phyloP scores from a whole-genome alignment of 2,329 filamentous ascomycete species.

The Fusarium illudens region DNA sequence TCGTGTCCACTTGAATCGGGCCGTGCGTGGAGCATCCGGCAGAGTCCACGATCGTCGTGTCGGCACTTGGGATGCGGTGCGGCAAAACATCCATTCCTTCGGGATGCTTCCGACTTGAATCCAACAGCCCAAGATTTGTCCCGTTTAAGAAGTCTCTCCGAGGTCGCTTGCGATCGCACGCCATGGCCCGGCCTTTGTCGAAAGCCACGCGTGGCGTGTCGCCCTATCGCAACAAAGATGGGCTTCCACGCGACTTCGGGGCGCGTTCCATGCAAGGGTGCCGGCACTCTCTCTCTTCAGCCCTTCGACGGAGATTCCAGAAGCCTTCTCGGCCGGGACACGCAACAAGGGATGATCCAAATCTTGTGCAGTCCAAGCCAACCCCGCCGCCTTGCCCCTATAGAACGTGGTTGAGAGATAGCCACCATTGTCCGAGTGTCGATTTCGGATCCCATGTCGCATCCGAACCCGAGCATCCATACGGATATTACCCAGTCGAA shows the following conservation, averaged over 20 bases:
- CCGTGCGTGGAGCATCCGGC: slow-evolving; percentile 37
- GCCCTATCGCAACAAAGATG: slow-evolving; percentile 21
- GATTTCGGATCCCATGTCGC: neutral
- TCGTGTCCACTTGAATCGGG: slow-evolving; percentile 34
- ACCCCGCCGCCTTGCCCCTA: slow-evolving; percentile 11
- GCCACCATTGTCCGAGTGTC: neutral
- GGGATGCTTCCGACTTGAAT: slow-evolving; percentile 16
- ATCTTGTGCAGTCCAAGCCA: slow-evolving; percentile 9
- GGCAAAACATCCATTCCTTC: slow-evolving; percentile 22
- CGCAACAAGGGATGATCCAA: slow-evolving; percentile 9
- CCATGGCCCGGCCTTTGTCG: slow-evolving; percentile 33
- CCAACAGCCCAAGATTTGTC: slow-evolving; percentile 29
- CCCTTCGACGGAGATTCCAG: slow-evolving; percentile 36
- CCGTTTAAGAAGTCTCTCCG: slow-evolving; percentile 40
- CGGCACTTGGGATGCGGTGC: slow-evolving; percentile 37
- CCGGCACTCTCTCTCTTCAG: neutral
- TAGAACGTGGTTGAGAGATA: neutral
- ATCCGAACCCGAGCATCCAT: neutral
- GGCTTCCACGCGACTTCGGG: slow-evolving; percentile 36
- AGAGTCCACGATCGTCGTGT: slow-evolving; percentile 26
- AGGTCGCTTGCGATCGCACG: slow-evolving; percentile 27
- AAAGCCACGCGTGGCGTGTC: slow-evolving; percentile 13
- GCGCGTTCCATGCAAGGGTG: slow-evolving; percentile 38
- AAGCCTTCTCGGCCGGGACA: slow-evolving; percentile 37
- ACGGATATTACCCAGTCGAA: too few species aligned